These are phyloP conservation scores for Bipolaris victoriae DNA, from an alignment of 2,329 filamentous ascomycete genomes.

Conservation along the genomic window DNA sequence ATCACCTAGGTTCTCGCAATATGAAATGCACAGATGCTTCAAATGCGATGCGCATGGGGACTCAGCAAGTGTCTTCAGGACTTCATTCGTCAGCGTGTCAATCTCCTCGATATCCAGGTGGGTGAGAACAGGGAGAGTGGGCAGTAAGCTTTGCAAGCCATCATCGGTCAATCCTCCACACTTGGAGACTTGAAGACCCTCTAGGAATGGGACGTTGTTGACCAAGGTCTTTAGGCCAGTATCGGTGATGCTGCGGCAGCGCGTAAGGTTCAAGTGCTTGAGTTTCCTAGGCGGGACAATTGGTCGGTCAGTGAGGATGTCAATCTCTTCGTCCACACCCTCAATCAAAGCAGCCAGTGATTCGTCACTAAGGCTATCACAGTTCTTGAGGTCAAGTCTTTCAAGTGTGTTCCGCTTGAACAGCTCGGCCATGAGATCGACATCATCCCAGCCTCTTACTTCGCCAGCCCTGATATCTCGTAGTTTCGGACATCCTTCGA, in stretches of 20 bases:
- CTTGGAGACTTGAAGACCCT: slow-evolving; percentile 83
- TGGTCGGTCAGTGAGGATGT: slow-evolving; percentile 77
- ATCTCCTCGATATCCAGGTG: slow-evolving; percentile 92
- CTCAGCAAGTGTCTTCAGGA: slow-evolving; percentile 76
- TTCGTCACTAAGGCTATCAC: slow-evolving; percentile 77
- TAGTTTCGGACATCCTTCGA: slow-evolving; percentile 74
- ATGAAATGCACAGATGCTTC: slow-evolving; percentile 84
- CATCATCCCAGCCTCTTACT: slow-evolving; percentile 77
- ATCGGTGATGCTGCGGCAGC: slow-evolving; percentile 76
- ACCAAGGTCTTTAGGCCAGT: slow-evolving; percentile 73
- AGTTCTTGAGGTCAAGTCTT: slow-evolving; percentile 80
- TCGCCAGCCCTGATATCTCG: slow-evolving; percentile 83
- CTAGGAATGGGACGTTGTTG: slow-evolving; percentile 75
- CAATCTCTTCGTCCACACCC: slow-evolving; percentile 76
- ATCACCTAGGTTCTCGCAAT: slow-evolving; percentile 86
- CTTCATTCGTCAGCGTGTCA: slow-evolving; percentile 73
- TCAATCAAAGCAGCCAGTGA: slow-evolving; percentile 76
- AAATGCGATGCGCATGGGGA: slow-evolving; percentile 74
- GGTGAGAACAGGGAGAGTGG: slow-evolving; percentile 76
- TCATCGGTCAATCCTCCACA: slow-evolving; percentile 76
- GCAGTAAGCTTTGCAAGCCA: slow-evolving; percentile 73
- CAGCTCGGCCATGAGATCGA: slow-evolving; percentile 73
- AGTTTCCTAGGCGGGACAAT: slow-evolving; percentile 78
- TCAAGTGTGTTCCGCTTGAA: slow-evolving; percentile 84
- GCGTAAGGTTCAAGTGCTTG: slow-evolving; percentile 83